phyloP scores from a whole-genome alignment of 2,329 filamentous ascomycete genomes.

The Cladophialophora exuberans region DNA sequence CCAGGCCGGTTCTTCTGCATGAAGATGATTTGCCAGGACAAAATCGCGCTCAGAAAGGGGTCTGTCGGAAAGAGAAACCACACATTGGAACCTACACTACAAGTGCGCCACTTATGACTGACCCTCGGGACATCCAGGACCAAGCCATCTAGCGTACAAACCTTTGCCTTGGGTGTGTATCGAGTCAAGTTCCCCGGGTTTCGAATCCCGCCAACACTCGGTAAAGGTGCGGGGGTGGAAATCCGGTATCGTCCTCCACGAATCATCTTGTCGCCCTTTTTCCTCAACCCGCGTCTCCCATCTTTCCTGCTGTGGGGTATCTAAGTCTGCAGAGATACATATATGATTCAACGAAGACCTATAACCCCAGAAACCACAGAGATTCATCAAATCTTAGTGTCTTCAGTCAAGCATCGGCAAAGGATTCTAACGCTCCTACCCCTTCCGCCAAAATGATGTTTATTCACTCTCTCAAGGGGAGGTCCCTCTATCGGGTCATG shows the following conservation, averaged over 20 bases:
- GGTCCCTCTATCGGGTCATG: slow-evolving; percentile 36
- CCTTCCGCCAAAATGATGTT: slow-evolving; percentile 11
- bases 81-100: too few species aligned
- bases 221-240: slow-evolving; percentile 15
- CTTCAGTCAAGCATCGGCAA: too few species aligned
- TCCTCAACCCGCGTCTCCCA: not conserved
- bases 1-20: too few species aligned
- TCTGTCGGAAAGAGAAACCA: not conserved
- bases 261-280: slow-evolving; percentile 8
- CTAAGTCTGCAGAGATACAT: slow-evolving; percentile 5
- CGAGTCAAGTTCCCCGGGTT: slow-evolving; percentile 21
- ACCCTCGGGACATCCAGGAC: too few species aligned
- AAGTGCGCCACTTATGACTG: too few species aligned
- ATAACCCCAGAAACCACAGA: too few species aligned
- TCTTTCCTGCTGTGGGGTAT: not conserved
- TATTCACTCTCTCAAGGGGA: slow-evolving; percentile 31
- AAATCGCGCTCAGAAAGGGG: not conserved
- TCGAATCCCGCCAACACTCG: slow-evolving; percentile 14
- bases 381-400: too few species aligned
- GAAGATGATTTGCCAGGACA: not conserved
- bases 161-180: not conserved
- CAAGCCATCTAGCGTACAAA: not conserved
- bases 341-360: not conserved
- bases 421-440: not conserved
- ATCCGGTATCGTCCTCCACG: not conserved